A percentile compares a stretch with the other conserved stretches of the same genome.
These are phyloP conservation scores for Apiosordaria backusii DNA, from an alignment of 495 filamentous ascomycete species.

Conservation along the genomic window DNA sequence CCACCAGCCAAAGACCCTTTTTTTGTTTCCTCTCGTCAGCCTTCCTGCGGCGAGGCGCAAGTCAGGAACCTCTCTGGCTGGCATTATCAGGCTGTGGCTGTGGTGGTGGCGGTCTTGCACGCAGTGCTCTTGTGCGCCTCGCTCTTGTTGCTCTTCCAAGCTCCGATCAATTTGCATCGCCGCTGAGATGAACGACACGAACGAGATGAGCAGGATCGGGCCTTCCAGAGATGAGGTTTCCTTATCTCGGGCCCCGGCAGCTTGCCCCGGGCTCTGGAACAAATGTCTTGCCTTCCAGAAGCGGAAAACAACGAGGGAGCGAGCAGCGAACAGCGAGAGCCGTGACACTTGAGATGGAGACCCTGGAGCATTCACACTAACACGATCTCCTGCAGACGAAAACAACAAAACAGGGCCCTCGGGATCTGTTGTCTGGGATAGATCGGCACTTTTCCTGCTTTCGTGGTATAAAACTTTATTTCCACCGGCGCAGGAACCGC, in stretches of 20 bases:
- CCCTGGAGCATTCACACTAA: not conserved
- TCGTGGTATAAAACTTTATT: not conserved
- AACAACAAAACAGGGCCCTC: not conserved
- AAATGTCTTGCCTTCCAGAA: constrained; percentile 9
- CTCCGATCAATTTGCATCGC: not conserved
- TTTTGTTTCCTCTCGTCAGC: constrained; percentile 9
- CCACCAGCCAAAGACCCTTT: not conserved
- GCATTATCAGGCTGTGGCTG: constrained; percentile 7
- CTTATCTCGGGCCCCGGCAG: constrained; percentile 3
- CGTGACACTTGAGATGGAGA: not conserved
- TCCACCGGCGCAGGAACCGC: not conserved
- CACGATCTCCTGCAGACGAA: not conserved
- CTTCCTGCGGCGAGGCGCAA: constrained; percentile 3
- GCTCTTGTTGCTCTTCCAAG: not conserved
- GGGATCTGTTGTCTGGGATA: not conserved
- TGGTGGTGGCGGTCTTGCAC: not conserved
- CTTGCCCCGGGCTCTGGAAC: not conserved
- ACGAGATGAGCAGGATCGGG: constrained; percentile 9
- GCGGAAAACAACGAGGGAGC: not conserved
- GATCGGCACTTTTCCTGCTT: not conserved
- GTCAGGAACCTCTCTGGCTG: not conserved
- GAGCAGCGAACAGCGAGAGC: not conserved
- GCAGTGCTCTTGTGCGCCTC: not conserved
- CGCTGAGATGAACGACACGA: not conserved
- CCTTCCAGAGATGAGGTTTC: not conserved